A percentile compares a stretch with the other conserved stretches of the same genome.
phyloP scores from a whole-genome alignment of 768 basidiomycete species.

The Tephrocybe rancida region DNA sequence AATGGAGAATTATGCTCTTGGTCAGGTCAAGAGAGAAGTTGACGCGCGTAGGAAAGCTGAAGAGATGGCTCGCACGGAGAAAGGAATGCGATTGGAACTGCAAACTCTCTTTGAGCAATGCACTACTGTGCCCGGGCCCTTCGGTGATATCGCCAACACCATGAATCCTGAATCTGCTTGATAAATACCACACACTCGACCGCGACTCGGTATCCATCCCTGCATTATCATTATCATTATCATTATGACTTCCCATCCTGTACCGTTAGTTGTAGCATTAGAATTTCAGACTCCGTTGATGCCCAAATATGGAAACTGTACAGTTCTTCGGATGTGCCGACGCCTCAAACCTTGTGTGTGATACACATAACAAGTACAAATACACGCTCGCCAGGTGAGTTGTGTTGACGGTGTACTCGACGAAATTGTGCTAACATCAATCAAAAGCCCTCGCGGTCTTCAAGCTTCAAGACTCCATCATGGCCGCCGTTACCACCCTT shows the following conservation, averaged over 20 bases:
- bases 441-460: slow-evolving; percentile 27
- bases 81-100: slow-evolving; percentile 20
- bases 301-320: slow-evolving; percentile 36
- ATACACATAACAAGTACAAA: slow-evolving; percentile 49
- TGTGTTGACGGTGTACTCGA: slow-evolving; percentile 28
- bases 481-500: slow-evolving; percentile 71
- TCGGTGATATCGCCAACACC: slow-evolving; percentile 12
- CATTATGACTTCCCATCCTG: background rate
- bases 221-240: slow-evolving; percentile 7
- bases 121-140: slow-evolving; percentile 1
- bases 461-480: slow-evolving; percentile 46
- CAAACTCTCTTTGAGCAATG: slow-evolving; percentile 11
- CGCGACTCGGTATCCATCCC: slow-evolving; percentile 3
- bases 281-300: slow-evolving; percentile 2
- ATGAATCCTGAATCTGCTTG: slow-evolving; percentile 10
- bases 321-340: slow-evolving; percentile 43
- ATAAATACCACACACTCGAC: background rate
- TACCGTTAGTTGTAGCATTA: background rate
- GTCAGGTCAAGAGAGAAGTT: slow-evolving; percentile 39
- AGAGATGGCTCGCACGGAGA: slow-evolving; percentile 50
- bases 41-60: slow-evolving; percentile 69
- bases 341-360: slow-evolving; percentile 46
- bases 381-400: slow-evolving; percentile 40
- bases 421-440: slow-evolving; percentile 27
- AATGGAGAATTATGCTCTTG: slow-evolving; percentile 29